Base-by-base conservation (phyloP, 306 rosid species). In the Cajanus cajan region DNA sequence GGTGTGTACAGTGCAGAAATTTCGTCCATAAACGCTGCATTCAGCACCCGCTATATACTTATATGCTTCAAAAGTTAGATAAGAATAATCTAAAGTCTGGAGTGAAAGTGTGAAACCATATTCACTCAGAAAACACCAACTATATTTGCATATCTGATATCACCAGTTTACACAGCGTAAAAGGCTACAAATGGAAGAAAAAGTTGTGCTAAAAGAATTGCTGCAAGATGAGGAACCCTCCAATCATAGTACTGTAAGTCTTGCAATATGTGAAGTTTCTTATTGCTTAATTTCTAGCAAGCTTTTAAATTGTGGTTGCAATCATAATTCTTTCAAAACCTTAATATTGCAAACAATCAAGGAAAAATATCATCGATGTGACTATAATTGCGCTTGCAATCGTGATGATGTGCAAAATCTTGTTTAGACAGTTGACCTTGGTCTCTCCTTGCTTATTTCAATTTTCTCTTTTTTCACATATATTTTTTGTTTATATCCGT, bases 151-250 rank as follows among this genome's bases (percentile, higher is more conserved):
- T 25, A 50, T 72, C 15, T 33, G 47, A 28, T 51, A 34, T 52
- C 41, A 33, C 12, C 55, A 54, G 31, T 28, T n/a, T 28, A 18
- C 48, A n/a, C 3, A 64, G 16, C 22, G 2, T 0, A 5, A 15
- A 52, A 34, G 67, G 43, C 5, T 61, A 1, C 4, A 74, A 36
- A 82, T 87, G 88, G 88, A 84, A 82, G 83, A 61, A 19, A 79
- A 78, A 81, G 16, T 19, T 57, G 58, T 25, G 68, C 36, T 36
- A 40, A 75, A 66, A 64, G 70, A 76, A 16, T 76, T 79, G 74
- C 10, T 62, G 19, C 25, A 74, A 58, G 21, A 59, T 40, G 82
- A 70, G 22, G 74, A 72, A 59, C 41, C 63, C 39, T 85, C 80
- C 55, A 19, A 22, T n/a, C 57, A 61, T 6, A 58, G 50, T 13